Conservation (phyloP, 1,284 basidiomycete species). For the Acaromyces ingoldii region DNA sequence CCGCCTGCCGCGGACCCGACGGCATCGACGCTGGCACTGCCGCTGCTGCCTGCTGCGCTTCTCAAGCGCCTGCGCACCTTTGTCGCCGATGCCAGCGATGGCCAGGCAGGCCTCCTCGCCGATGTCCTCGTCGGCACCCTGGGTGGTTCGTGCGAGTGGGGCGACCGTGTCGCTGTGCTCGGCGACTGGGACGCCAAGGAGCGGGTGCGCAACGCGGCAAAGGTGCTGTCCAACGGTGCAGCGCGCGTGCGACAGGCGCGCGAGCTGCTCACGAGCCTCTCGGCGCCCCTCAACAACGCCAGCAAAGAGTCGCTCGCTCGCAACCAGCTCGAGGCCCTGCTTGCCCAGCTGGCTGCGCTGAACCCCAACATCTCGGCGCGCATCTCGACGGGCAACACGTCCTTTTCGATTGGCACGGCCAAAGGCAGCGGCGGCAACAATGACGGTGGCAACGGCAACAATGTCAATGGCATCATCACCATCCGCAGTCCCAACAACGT, state of each 20-base stretch:
- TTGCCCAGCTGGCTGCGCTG: conserved; percentile 40
- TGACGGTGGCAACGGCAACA: conserved; percentile 21
- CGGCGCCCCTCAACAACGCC: conserved; percentile 37
- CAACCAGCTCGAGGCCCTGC: conserved; percentile 42
- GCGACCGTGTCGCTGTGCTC: conserved; percentile 39
- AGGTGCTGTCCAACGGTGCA: conserved; percentile 33
- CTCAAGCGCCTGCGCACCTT: conserved; percentile 35
- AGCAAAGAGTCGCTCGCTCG: conserved; percentile 39
- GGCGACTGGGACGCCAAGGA: conserved; percentile 37
- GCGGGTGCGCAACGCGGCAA: conserved; percentile 31
- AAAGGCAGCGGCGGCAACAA: conserved; percentile 1
- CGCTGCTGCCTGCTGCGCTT: conserved; percentile 38
- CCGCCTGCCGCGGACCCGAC: background rate
- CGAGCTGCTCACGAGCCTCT: conserved; percentile 37
- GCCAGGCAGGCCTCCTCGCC: conserved; percentile 32
- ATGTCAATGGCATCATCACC: conserved; percentile 27
- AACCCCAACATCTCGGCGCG: conserved; percentile 35
- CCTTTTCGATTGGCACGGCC: conserved; percentile 17
- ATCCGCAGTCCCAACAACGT: conserved; percentile 24
- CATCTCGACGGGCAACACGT: conserved; percentile 30
- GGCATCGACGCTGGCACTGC: conserved; percentile 23
- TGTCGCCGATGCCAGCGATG: conserved; percentile 35
- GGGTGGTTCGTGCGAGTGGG: conserved; percentile 48
- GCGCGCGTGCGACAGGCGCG: conserved; percentile 38
- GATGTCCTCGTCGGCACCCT: conserved; percentile 46